Evolutionary conservation across 1,284 basidiomycete species (phyloP), one percentile per base, ranked within the genome.

Genomic region (Sparassis latifolia): DNA sequence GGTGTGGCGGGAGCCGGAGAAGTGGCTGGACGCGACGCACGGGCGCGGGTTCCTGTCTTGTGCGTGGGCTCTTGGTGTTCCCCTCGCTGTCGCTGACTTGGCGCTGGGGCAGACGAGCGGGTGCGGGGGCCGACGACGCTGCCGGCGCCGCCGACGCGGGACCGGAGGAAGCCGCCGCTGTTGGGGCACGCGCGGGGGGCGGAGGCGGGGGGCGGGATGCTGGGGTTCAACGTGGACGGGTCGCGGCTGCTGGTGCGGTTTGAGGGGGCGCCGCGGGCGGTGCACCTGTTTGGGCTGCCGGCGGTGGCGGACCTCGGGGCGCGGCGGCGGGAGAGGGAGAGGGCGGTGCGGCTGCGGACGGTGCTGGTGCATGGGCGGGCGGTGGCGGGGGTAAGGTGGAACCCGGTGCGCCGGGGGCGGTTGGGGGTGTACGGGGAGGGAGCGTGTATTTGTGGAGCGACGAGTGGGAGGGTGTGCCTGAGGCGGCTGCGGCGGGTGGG

Each of bases 21-120:
- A 81, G 54, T 94, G 92, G 92, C 68, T 90, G 33, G 84, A 86
- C 63, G 75, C 83, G 1, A 91, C 89, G 0, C 78, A 84, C 59
- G 86, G 85, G 10, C 79, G 84, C 51, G 89, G 89, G 3, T 92
- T 92, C 65, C 71, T 93, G 33, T 87, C 89, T 30, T 93, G 91
- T 90, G 61, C 41, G 77, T 62, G 7, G 12, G 31, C 31, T 50
- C 29, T 41, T 40, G 20, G 5, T 43, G 33, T 44, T 48, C 37
- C 45, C 20, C 40, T 27, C 40, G 9, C 40, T 42, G 9, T 42
- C 40, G 6, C 6, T 12, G 40, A 6, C 35, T 37, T 6, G 12
- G 7, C 7, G 7, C 44, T 50, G 3, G 20, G 5, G 40, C 56
- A 89, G 86, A 88, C 61, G 85, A 89, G 55, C 76, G 78, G 40